These are phyloP conservation scores for Exophiala aquamarina DNA, from an alignment of 2,329 filamentous ascomycete species.

Conservation along the genomic window DNA sequence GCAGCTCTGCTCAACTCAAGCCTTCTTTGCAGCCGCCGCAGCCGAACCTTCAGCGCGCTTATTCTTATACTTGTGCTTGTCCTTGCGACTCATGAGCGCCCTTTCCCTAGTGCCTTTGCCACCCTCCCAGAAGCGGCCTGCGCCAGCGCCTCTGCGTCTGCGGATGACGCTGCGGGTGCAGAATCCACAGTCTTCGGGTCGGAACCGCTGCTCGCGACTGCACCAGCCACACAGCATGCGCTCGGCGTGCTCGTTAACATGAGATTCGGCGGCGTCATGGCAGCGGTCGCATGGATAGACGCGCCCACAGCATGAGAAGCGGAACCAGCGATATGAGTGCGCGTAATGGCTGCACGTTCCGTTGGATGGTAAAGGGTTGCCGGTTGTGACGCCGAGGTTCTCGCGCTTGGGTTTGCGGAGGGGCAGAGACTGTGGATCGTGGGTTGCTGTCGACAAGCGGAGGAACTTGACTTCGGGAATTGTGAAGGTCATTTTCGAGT, in stretches of 20 bases:
- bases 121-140: conserved; percentile 80
- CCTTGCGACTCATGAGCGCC: conserved; percentile 68
- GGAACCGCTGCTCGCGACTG: conserved; percentile 77
- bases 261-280: conserved; percentile 70
- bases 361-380: conserved; percentile 53
- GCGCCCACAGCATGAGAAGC: conserved; percentile 58
- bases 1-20: too few species aligned
- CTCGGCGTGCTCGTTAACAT: conserved; percentile 77
- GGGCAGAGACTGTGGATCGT: conserved; percentile 29
- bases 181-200: conserved; percentile 71
- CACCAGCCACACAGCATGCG: conserved; percentile 79
- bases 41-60: conserved; percentile 10
- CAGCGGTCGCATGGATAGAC: conserved; percentile 65
- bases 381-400: conserved; percentile 54
- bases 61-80: conserved; percentile 25
- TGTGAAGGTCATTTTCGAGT: conserved; percentile 75
- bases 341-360: conserved; percentile 56
- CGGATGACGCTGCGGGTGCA: conserved; percentile 71
- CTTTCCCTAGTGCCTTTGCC: conserved; percentile 77
- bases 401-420: conserved; percentile 39
- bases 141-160: conserved; percentile 46
- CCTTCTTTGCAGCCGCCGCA: not conserved
- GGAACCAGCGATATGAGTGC: conserved; percentile 59
- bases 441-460: conserved; percentile 54
- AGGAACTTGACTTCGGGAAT: conserved; percentile 78